A percentile compares a stretch with the other conserved stretches of the same genome.
Evolutionary conservation across 192 early-diverging fungal genomes (phyloP).

Genomic region (Rhizophagus sp.): DNA sequence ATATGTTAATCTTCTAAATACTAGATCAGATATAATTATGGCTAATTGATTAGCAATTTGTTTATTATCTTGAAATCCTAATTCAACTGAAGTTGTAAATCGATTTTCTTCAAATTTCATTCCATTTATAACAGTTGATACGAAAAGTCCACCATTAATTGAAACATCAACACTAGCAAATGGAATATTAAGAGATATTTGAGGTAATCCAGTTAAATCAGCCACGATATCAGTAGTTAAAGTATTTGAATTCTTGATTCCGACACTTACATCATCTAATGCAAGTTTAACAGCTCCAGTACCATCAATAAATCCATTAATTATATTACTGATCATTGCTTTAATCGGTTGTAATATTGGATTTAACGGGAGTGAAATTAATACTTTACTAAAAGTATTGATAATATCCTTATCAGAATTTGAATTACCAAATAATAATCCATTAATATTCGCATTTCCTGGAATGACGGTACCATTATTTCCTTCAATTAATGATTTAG

Average conservation of each 20-base stretch:
- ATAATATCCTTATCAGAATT: not conserved
- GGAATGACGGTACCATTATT: not conserved
- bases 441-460: slow-evolving; percentile 1
- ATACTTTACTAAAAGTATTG: not conserved
- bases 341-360: not conserved
- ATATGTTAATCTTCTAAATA: not conserved
- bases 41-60: not conserved
- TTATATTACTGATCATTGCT: not conserved
- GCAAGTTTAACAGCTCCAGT: not conserved
- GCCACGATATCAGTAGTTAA: not conserved
- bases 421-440: not conserved
- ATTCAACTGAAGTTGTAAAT: not conserved
- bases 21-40: not conserved
- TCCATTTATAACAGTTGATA: not conserved
- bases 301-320: not conserved
- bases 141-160: not conserved
- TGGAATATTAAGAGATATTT: not conserved
- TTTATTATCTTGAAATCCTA: not conserved
- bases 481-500: not conserved
- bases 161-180: not conserved
- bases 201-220: not conserved
- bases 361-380: not conserved
- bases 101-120: not conserved
- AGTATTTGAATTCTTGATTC: not conserved
- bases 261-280: not conserved